These are phyloP conservation scores for Claviceps citrina DNA, from an alignment of 2,329 filamentous ascomycete species.

Conservation along the genomic window DNA sequence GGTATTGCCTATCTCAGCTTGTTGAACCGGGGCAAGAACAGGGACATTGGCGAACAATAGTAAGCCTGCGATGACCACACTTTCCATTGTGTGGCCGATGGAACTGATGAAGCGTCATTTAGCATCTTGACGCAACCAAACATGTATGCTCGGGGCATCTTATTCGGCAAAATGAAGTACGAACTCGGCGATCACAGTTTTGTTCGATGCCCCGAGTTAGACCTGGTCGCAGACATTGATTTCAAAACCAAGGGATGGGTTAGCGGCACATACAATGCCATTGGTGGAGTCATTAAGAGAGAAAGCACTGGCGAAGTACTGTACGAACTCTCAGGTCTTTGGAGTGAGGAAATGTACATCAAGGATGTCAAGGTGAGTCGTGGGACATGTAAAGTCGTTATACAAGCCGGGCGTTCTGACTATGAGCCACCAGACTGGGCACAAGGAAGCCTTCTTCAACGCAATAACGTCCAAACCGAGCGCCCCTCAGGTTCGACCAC, in stretches of 20 bases:
- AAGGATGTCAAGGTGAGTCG: slow-evolving; percentile 58
- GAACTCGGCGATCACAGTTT: slow-evolving; percentile 93
- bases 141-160: slow-evolving; percentile 94
- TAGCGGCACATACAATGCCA: slow-evolving; percentile 88
- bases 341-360: slow-evolving; percentile 90
- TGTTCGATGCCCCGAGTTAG: slow-evolving; percentile 76
- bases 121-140: slow-evolving; percentile 93
- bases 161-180: slow-evolving; percentile 99
- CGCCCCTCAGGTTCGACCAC: slow-evolving; percentile 54
- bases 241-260: slow-evolving; percentile 99
- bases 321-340: slow-evolving; percentile 84
- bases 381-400: background rate
- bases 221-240: slow-evolving; percentile 78
- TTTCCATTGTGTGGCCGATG: background rate
- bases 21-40: slow-evolving; percentile 56
- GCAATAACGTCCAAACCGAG: slow-evolving; percentile 64
- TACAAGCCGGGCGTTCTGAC: background rate
- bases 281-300: slow-evolving; percentile 80
- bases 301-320: slow-evolving; percentile 72
- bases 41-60: slow-evolving; percentile 68
- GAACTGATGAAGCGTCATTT: slow-evolving; percentile 4
- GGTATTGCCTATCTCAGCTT: slow-evolving; percentile 78
- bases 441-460: slow-evolving; percentile 82
- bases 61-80: slow-evolving; percentile 32
- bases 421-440: slow-evolving; percentile 52